Conservation (phyloP, 164 flowering plant genomes). For the Aristolochia californica region DNA sequence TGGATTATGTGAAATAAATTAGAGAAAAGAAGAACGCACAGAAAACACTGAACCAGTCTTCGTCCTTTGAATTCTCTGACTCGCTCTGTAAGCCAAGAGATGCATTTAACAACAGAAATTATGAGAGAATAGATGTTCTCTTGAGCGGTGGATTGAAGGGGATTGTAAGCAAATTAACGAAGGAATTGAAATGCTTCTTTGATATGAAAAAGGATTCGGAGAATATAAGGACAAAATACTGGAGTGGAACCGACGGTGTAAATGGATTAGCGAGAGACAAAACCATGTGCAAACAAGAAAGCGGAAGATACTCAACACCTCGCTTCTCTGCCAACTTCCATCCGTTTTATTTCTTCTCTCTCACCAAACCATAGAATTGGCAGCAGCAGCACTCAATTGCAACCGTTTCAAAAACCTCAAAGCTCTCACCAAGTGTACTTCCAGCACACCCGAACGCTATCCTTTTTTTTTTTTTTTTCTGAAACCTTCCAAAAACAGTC, state of each 20-base stretch:
- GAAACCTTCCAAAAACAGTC: background rate
- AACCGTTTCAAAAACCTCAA: conserved; percentile 4
- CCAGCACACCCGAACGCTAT: background rate
- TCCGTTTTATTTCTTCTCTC: background rate
- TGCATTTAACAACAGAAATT: too few species aligned
- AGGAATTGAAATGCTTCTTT: too few species aligned
- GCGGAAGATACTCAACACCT: background rate
- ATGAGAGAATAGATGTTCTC: too few species aligned
- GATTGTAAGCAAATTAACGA: too few species aligned
- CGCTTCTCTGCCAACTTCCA: background rate
- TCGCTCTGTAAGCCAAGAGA: too few species aligned
- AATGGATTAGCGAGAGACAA: background rate
- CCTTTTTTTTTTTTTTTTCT: background rate
- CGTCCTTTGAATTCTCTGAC: too few species aligned
- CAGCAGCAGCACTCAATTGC: background rate
- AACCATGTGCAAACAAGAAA: background rate
- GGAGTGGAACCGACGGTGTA: conserved; percentile 4
- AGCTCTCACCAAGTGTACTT: conserved; percentile 1
- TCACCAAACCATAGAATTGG: background rate
- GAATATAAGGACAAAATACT: conserved; percentile 8
- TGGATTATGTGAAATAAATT: too few species aligned
- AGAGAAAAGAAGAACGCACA: too few species aligned
- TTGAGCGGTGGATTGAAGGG: too few species aligned
- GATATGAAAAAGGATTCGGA: background rate
- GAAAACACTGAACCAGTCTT: too few species aligned